phyloP scores from a whole-genome alignment of 1,284 basidiomycete species.

The Lignosus rhinocerotis region DNA sequence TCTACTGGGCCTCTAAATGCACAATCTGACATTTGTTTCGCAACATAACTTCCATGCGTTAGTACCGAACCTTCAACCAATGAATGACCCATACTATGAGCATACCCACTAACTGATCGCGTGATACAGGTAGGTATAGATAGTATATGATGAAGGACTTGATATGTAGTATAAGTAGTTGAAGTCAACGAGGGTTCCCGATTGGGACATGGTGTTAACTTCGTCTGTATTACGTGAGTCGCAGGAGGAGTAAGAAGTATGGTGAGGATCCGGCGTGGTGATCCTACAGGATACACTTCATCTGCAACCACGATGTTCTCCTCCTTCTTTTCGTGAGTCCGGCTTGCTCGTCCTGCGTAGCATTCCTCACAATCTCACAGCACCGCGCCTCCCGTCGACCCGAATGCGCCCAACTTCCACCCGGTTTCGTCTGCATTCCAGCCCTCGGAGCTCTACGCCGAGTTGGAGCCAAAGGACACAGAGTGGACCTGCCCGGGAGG shows the following conservation, averaged over 20 bases:
- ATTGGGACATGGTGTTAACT: neutral
- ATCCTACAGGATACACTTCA: neutral
- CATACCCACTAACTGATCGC: too few relatives aligned
- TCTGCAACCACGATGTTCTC: slow-evolving; percentile 57
- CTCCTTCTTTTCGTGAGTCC: slow-evolving; percentile 69
- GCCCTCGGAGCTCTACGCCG: slow-evolving; percentile 66
- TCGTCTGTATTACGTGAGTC: neutral
- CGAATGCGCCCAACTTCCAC: slow-evolving; percentile 75
- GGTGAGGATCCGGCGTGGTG: neutral
- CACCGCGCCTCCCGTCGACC: slow-evolving; percentile 55
- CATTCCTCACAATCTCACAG: slow-evolving; percentile 35
- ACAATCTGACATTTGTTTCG: too few relatives aligned
- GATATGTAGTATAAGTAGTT: neutral
- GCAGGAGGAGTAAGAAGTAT: too few relatives aligned
- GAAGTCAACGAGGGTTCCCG: too few relatives aligned
- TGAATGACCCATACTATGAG: too few relatives aligned
- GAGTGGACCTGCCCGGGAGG: slow-evolving; percentile 86
- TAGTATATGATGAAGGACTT: neutral
- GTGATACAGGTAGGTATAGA: too few relatives aligned
- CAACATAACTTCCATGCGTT: too few relatives aligned
- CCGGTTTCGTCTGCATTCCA: slow-evolving; percentile 63
- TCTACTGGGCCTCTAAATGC: too few relatives aligned
- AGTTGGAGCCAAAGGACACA: slow-evolving; percentile 71
- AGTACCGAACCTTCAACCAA: too few relatives aligned
- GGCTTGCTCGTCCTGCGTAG: slow-evolving; percentile 4